Evolutionary conservation across 805 yeast genomes (phyloP).

Genomic region (Blastobotrys chiropterorum): DNA sequence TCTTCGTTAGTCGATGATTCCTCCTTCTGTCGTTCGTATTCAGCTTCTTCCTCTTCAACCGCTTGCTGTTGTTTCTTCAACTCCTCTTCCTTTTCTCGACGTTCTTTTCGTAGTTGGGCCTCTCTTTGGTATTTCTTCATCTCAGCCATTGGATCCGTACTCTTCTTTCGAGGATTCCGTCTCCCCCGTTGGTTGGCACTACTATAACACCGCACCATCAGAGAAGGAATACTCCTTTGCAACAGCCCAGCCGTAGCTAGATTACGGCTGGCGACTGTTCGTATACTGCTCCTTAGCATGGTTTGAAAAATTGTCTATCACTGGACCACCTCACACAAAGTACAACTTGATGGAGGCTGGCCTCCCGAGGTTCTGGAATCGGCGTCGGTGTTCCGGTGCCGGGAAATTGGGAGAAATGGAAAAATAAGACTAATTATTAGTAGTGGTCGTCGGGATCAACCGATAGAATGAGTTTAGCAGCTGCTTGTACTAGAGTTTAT

Average conservation of each 20-base stretch:
- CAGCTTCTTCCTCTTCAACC: not conserved
- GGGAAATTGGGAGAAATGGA: too few species aligned
- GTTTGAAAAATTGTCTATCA: not conserved
- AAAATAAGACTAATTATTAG: too few species aligned
- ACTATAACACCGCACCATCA: not conserved
- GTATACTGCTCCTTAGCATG: not conserved
- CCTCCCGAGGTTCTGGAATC: not conserved
- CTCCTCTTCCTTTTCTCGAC: not conserved
- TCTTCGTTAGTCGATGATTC: not conserved
- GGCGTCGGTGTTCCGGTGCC: not conserved
- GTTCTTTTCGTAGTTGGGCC: conserved; percentile 5
- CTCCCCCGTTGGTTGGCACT: not conserved
- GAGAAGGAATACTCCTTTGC: not conserved
- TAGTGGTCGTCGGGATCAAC: too few species aligned
- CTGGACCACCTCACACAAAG: not conserved
- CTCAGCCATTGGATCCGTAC: conserved; percentile 3
- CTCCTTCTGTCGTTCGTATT: not conserved
- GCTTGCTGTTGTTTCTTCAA: not conserved
- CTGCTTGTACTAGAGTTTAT: too few species aligned
- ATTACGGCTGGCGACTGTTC: not conserved
- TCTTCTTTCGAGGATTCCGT: not conserved
- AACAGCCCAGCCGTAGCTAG: not conserved
- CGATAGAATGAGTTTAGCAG: too few species aligned
- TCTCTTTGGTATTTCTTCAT: conserved; percentile 7
- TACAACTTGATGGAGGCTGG: not conserved